A percentile compares a stretch with the other conserved stretches of the same genome.
Evolutionary conservation across 1,139 yeast species (phyloP).

Genomic region (Protomyces lactucae-debilis): DNA sequence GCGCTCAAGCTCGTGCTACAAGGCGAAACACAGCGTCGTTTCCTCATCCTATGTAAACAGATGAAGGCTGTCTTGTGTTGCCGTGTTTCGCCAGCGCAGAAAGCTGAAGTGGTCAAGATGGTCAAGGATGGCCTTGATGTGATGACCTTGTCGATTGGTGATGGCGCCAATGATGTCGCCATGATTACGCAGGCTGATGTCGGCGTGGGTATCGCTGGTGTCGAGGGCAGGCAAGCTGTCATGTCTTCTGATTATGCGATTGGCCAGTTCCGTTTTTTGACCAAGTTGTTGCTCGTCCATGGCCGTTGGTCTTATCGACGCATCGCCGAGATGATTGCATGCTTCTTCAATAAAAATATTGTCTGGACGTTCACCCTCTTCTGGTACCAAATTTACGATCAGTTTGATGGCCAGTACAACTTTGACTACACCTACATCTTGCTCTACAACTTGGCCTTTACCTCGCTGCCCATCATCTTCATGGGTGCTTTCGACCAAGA

Average conservation of each 20-base stretch:
- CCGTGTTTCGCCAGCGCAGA: slow-evolving; percentile 95
- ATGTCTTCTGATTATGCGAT: slow-evolving; percentile 97
- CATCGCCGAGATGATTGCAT: slow-evolving; percentile 88
- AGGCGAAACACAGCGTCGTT: slow-evolving; percentile 57
- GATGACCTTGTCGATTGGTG: slow-evolving; percentile 92
- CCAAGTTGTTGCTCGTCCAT: slow-evolving; percentile 75
- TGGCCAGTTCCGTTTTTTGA: slow-evolving; percentile 85
- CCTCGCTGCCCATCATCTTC: slow-evolving; percentile 87
- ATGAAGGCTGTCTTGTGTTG: slow-evolving; percentile 93
- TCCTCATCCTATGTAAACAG: slow-evolving; percentile 80
- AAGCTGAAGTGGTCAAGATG: slow-evolving; percentile 89
- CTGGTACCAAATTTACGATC: slow-evolving; percentile 84
- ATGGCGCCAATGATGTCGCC: slow-evolving; percentile 88
- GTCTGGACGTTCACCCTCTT: slow-evolving; percentile 81
- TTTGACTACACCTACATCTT: slow-evolving; percentile 80
- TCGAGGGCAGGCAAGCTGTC: slow-evolving; percentile 96
- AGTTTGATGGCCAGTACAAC: slow-evolving; percentile 87
- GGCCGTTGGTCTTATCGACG: slow-evolving; percentile 96
- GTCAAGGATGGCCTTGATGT: slow-evolving; percentile 77
- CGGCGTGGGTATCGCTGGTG: slow-evolving; percentile 98
- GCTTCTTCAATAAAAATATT: slow-evolving; percentile 87
- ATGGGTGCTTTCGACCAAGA: slow-evolving; percentile 92
- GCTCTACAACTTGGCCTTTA: slow-evolving; percentile 90
- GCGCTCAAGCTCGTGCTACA: slow-evolving; percentile 70
- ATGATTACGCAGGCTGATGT: slow-evolving; percentile 98